Evolutionary conservation across 148 eudicot species (phyloP).

Genomic region (Fallopia convolvulus): DNA sequence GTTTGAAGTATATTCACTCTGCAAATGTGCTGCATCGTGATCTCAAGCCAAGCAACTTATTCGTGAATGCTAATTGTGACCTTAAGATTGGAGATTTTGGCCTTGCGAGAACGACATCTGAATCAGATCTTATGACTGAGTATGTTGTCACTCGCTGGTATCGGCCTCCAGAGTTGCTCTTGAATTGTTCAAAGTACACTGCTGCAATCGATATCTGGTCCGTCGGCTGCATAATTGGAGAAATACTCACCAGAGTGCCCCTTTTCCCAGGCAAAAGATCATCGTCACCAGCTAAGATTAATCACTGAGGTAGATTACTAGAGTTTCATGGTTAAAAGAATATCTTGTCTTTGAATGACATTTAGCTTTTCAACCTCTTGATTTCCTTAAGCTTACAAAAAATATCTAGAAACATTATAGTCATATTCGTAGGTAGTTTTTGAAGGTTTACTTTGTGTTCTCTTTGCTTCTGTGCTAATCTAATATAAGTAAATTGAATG

Average conservation of each 20-base stretch:
- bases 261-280: constrained; percentile 5
- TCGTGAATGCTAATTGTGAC: constrained; percentile 35
- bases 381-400: too few relatives aligned
- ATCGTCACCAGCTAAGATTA: constrained; percentile 6
- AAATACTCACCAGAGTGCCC: constrained; percentile 9
- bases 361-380: too few relatives aligned
- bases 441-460: background rate
- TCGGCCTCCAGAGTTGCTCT: constrained; percentile 39
- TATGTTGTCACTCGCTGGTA: constrained; percentile 48
- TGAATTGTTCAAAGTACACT: constrained; percentile 36
- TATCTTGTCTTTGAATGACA: too few relatives aligned
- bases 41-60: constrained; percentile 36
- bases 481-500: background rate
- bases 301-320: background rate
- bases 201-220: constrained; percentile 48
- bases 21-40: constrained; percentile 40
- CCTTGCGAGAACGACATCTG: constrained; percentile 38
- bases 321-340: too few relatives aligned
- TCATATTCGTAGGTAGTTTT: background rate
- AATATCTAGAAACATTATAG: too few relatives aligned
- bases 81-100: constrained; percentile 43
- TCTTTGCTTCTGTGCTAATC: background rate
- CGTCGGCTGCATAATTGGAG: constrained; percentile 20
- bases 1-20: constrained; percentile 38
- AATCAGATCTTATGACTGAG: constrained; percentile 41